Percentiles rank a stretch among this genome's conserved stretches.
Conservation (phyloP, 495 filamentous ascomycete species). For the Trichoderma gamsii region DNA sequence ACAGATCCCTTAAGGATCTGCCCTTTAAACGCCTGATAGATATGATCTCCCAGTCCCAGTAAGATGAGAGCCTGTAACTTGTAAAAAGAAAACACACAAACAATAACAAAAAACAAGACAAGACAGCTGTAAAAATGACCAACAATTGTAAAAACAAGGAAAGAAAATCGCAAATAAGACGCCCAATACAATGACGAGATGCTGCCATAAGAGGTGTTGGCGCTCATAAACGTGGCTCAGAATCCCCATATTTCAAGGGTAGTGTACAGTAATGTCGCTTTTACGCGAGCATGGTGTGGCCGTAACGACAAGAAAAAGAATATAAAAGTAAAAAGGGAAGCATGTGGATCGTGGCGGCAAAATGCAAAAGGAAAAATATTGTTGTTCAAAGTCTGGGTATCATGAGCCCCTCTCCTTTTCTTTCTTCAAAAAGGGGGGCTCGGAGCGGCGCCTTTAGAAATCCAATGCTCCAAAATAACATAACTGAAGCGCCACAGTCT, state of each 20-base stretch:
- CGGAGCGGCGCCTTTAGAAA: constrained; percentile 7
- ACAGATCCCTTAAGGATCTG: neutral
- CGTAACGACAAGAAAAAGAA: neutral
- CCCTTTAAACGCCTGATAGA: constrained; percentile 6
- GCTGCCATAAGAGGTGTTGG: constrained; percentile 5
- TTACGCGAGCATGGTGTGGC: neutral
- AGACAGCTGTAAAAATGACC: neutral
- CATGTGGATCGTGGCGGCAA: constrained; percentile 6
- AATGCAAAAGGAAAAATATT: neutral
- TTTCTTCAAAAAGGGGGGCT: neutral
- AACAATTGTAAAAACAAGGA: neutral
- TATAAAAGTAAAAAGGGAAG: neutral
- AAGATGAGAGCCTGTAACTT: neutral
- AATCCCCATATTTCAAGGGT: neutral
- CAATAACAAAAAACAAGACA: neutral
- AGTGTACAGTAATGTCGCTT: constrained; percentile 1
- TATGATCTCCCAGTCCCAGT: neutral
- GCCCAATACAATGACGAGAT: constrained; percentile 10
- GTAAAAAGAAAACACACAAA: neutral
- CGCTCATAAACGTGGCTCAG: constrained; percentile 11
- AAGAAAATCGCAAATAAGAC: constrained; percentile 12
- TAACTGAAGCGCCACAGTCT: neutral
- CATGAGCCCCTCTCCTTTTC: constrained; percentile 3
- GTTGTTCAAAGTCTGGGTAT: neutral
- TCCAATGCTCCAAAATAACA: constrained; percentile 4